A percentile compares a stretch with the other conserved stretches of the same genome.
These are phyloP conservation scores for Fragilariopsis cylindrus DNA, from an alignment of 108 stramenopile species.

Conservation along the genomic window DNA sequence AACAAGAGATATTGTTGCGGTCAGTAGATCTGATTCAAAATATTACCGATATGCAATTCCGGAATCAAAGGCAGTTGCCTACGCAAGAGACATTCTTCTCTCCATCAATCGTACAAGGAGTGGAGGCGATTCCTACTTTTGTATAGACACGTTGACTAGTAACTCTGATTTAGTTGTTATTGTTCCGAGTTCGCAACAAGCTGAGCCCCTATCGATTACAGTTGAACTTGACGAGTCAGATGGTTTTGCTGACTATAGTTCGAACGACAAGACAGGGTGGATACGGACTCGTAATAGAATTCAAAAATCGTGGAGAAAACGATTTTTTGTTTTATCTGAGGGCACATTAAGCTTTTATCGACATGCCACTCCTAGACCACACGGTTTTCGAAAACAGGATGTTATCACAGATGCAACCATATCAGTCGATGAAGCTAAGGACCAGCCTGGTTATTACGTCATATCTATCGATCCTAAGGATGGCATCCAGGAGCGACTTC, in stretches of 20 bases:
- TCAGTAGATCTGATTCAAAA: conserved; percentile 37
- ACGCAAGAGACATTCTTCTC: conserved; percentile 79
- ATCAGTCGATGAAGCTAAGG: conserved; percentile 31
- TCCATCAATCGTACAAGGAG: conserved; percentile 76
- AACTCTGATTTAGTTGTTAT: conserved; percentile 71
- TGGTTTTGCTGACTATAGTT: conserved; percentile 28
- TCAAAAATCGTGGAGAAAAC: conserved; percentile 58
- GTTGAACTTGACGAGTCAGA: conserved; percentile 44
- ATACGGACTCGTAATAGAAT: conserved; percentile 53
- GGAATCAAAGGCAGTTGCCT: conserved; percentile 72
- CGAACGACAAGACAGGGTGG: conserved; percentile 56
- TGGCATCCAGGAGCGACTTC: conserved; percentile 45
- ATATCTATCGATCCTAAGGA: conserved; percentile 56
- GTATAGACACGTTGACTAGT: conserved; percentile 69
- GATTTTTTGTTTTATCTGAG: conserved; percentile 65
- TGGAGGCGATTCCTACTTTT: conserved; percentile 86
- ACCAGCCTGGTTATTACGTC: conserved; percentile 40
- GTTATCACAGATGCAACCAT: conserved; percentile 54
- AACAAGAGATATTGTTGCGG: conserved; percentile 53
- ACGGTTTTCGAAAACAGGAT: conserved; percentile 57
- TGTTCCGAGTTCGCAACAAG: conserved; percentile 66
- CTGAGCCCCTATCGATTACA: conserved; percentile 65
- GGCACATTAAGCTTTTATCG: conserved; percentile 67
- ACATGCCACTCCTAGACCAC: conserved; percentile 55
- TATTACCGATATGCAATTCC: conserved; percentile 39